phyloP scores from a whole-genome alignment of 2,329 filamentous ascomycete species.

The Sporothrix pallida region DNA sequence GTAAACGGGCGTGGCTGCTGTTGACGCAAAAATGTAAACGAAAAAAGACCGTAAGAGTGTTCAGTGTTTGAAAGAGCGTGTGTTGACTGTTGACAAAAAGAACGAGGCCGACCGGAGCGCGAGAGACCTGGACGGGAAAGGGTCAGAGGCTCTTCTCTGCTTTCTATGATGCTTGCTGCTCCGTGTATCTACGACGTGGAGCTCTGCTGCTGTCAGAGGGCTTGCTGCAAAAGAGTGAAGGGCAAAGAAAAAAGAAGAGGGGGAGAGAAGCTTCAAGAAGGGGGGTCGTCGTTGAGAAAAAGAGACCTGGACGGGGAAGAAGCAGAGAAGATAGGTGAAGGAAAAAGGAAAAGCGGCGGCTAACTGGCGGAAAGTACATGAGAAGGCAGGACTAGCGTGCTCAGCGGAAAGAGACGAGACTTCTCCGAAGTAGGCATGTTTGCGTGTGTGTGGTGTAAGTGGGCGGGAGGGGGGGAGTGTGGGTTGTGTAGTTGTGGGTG shows the following conservation, averaged over 20 bases:
- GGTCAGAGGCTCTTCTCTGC: neutral
- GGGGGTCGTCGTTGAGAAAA: conserved; percentile 16
- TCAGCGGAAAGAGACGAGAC: conserved; percentile 29
- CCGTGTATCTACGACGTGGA: neutral
- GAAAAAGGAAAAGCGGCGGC: conserved; percentile 29
- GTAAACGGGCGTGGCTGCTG: neutral
- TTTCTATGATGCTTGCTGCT: neutral
- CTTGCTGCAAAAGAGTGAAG: conserved; percentile 4
- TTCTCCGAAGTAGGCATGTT: conserved; percentile 20
- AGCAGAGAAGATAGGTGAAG: conserved; percentile 28
- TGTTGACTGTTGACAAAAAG: neutral
- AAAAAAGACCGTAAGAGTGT: neutral
- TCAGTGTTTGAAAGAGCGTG: neutral
- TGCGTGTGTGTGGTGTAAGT: conserved; percentile 27
- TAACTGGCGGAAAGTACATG: conserved; percentile 29
- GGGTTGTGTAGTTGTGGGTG: neutral
- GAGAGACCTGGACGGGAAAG: neutral
- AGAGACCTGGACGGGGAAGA: conserved; percentile 2
- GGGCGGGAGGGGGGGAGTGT: conserved; percentile 19
- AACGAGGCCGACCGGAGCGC: neutral
- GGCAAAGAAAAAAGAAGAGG: neutral
- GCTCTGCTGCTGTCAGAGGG: conserved; percentile 7
- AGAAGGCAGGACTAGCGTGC: conserved; percentile 31
- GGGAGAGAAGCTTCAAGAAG: conserved; percentile 8
- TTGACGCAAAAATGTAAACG: neutral